These are phyloP conservation scores for Vigna trinervia DNA, from an alignment of 306 rosid species.

Conservation along the genomic window DNA sequence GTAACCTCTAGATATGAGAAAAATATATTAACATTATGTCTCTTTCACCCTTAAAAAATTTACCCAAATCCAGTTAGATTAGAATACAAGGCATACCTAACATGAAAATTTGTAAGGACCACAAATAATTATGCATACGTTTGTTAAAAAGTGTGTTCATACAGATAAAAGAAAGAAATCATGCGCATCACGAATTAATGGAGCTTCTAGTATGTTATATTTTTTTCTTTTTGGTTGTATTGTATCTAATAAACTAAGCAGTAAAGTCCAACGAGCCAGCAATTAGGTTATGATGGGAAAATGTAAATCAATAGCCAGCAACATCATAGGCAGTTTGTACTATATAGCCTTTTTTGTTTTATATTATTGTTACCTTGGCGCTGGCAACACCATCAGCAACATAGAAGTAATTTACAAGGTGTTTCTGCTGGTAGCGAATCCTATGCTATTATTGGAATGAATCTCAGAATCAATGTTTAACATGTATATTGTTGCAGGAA, in stretches of 20 bases:
- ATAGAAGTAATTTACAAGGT: not conserved
- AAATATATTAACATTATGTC: not conserved
- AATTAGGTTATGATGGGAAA: slow-evolving; percentile 19
- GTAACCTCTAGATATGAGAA: not conserved
- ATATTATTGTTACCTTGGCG: not conserved
- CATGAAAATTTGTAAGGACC: slow-evolving; percentile 33
- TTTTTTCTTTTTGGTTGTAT: slow-evolving; percentile 17
- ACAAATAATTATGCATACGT: not conserved
- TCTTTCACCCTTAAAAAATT: slow-evolving; percentile 25
- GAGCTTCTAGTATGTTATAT: slow-evolving; percentile 29
- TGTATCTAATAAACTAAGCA: slow-evolving; percentile 41
- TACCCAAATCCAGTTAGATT: slow-evolving; percentile 14
- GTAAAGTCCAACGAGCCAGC: slow-evolving; percentile 28
- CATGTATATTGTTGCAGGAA: slow-evolving; percentile 55
- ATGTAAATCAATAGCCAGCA: slow-evolving; percentile 4
- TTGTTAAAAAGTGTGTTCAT: slow-evolving; percentile 3
- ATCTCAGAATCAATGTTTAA: slow-evolving; percentile 26
- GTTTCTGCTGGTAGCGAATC: slow-evolving; percentile 5
- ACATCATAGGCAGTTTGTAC: slow-evolving; percentile 20
- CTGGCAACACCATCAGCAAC: slow-evolving; percentile 10
- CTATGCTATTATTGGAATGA: slow-evolving; percentile 38
- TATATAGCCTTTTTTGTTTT: slow-evolving; percentile 10
- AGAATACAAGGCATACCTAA: slow-evolving; percentile 27
- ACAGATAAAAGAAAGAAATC: slow-evolving; percentile 21
- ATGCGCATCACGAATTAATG: slow-evolving; percentile 35